Conservation (phyloP, 345 rosid species). For the Stellera chamaejasme region DNA sequence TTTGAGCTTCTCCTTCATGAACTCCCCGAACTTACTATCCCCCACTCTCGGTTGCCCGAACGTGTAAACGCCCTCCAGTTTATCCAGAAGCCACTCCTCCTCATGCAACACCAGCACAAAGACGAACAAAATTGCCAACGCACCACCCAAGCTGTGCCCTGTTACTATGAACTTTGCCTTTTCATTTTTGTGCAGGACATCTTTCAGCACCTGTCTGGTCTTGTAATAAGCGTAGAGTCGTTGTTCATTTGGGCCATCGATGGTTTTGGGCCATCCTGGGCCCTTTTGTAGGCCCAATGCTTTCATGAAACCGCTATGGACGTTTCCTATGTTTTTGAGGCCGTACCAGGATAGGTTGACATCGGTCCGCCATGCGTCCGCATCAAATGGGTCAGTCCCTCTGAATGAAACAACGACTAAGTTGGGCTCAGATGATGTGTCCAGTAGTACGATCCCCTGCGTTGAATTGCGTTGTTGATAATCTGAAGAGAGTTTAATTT, state of each 20-base stretch:
- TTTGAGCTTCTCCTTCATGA: constrained; percentile 24
- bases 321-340: constrained; percentile 34
- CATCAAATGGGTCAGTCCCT: constrained; percentile 56
- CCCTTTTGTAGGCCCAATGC: constrained; percentile 49
- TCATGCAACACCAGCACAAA: constrained; percentile 30
- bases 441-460: constrained; percentile 40
- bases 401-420: constrained; percentile 45
- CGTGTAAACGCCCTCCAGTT: constrained; percentile 44
- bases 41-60: constrained; percentile 61
- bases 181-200: constrained; percentile 21
- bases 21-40: constrained; percentile 30
- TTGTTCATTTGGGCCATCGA: constrained; percentile 9
- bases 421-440: constrained; percentile 30
- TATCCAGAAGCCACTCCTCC: constrained; percentile 32
- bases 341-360: constrained; percentile 51
- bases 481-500: constrained; percentile 16
- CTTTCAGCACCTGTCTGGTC: constrained; percentile 22
- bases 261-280: constrained; percentile 32
- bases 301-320: constrained; percentile 55
- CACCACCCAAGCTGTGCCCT: constrained; percentile 59
- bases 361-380: constrained; percentile 38
- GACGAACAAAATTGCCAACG: constrained; percentile 33
- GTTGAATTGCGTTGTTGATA: constrained; percentile 28
- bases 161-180: constrained; percentile 36
- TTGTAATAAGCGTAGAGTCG: constrained; percentile 32